Percentiles rank a stretch among this genome's conserved stretches.
Evolutionary conservation across 2,329 filamentous ascomycete species (phyloP).

Genomic region (Trichophyton rubrum): DNA sequence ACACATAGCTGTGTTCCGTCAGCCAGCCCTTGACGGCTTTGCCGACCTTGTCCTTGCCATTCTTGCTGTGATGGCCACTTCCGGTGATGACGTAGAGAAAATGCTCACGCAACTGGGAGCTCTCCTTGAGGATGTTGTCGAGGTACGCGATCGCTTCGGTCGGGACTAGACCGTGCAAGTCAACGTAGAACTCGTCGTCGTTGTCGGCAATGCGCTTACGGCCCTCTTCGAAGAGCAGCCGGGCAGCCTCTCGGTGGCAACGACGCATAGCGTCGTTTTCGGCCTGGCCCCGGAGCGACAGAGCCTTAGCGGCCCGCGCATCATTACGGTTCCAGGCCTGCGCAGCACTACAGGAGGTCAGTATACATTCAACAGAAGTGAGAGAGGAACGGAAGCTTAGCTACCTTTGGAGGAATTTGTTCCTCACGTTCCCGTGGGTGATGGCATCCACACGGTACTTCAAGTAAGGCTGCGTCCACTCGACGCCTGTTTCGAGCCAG

Average conservation of each 20-base stretch:
- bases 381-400: conserved; percentile 1
- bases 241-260: conserved; percentile 85
- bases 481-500: conserved; percentile 88
- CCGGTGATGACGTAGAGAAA: conserved; percentile 94
- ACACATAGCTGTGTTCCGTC: conserved; percentile 91
- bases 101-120: conserved; percentile 52
- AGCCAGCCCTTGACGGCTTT: conserved; percentile 84
- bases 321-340: conserved; percentile 99
- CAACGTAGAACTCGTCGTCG: conserved; percentile 70
- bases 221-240: conserved; percentile 82
- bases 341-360: conserved; percentile 53
- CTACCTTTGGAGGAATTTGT: conserved; percentile 92
- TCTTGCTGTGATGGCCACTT: conserved; percentile 94
- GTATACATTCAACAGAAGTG: conserved; percentile 8
- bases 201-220: conserved; percentile 52
- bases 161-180: conserved; percentile 94
- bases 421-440: conserved; percentile 88
- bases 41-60: conserved; percentile 96
- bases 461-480: conserved; percentile 84
- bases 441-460: conserved; percentile 93
- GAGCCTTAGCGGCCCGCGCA: conserved; percentile 84
- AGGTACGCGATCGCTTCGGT: conserved; percentile 95
- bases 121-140: conserved; percentile 73
- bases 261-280: conserved; percentile 97
- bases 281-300: conserved; percentile 85